Evolutionary conservation across 352 stramenopile species (phyloP), one percentile per base, ranked within the genome.

Genomic region (Phytophthora sp.): DNA sequence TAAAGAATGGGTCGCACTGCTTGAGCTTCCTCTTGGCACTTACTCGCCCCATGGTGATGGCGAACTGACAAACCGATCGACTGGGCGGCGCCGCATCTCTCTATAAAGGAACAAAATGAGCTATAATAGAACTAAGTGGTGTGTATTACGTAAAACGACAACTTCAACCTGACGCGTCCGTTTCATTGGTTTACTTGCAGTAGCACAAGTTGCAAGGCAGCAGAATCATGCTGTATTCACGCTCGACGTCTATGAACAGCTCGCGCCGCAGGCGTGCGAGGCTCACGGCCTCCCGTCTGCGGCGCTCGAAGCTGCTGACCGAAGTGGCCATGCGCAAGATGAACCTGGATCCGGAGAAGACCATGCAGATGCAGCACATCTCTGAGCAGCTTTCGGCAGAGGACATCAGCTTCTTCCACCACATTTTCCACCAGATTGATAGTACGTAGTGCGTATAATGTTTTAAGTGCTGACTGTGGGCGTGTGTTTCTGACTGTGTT

Each of bases 1-100:
- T 93, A 68, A 93, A 95, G 77, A 93, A 93, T 63, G 87, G 87
- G 55, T 95, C 87, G 74, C 83, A 91, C 59, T 88, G 74, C 80
- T 95, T 95, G 45, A 95, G 71, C 77, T 95, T 95, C 65, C 84
- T 83, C 77, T 95, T 95, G 41, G 73, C 74, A 31, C 66, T 73
- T 41, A 95, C 74, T 27, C 84, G 83, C 1, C 84, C 86, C 87
- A 93, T 93, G 8, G 12, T 36, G 49, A 2, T 18, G 20, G 24
- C 16, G 26, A 24, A 69, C 1, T 59, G 33, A 35, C 0, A 36
- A 35, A 45, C 16, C 21, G 12, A 70, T 54, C 29, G 67, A 76
- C 55, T 80, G 73, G 45, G 63, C 39, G 23, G 26, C 15, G 45
- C 7, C 16, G 29, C 23, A 65, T 63, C 52, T 73, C 41, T 41